phyloP scores from a whole-genome alignment of 2,329 filamentous ascomycete species.

The Immersiporthe knoxdaviesiana region DNA sequence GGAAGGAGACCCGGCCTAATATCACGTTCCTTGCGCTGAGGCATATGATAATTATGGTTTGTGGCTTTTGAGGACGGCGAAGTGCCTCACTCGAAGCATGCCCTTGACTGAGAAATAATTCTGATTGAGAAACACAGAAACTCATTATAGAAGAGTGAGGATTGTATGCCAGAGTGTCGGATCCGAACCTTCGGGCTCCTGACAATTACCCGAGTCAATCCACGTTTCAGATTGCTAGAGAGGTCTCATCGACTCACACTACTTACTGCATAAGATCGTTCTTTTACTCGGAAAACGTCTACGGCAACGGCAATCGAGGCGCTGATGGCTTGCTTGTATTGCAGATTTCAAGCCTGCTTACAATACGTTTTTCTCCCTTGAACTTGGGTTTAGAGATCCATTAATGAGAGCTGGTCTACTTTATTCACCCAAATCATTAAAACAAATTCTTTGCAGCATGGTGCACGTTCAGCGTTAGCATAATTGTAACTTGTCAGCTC shows the following conservation, averaged over 20 bases:
- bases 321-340: constrained; percentile 2
- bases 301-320: neutral
- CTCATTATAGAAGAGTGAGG: neutral
- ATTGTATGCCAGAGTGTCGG: neutral
- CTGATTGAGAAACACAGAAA: neutral
- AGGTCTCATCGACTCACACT: neutral
- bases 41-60: neutral
- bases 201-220: constrained; percentile 4
- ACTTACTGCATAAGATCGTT: neutral
- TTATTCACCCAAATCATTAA: too few relatives aligned
- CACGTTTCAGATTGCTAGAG: neutral
- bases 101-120: neutral
- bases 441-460: too few relatives aligned
- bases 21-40: neutral
- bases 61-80: neutral
- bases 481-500: neutral
- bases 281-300: neutral
- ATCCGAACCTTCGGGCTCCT: neutral
- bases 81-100: neutral
- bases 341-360: neutral
- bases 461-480: too few relatives aligned
- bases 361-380: neutral
- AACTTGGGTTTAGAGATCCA: too few relatives aligned
- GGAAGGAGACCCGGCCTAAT: neutral
- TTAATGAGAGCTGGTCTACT: too few relatives aligned